Conservation (phyloP, 1,139 yeast species). For the Zhuliangozyma blackwelliae region DNA sequence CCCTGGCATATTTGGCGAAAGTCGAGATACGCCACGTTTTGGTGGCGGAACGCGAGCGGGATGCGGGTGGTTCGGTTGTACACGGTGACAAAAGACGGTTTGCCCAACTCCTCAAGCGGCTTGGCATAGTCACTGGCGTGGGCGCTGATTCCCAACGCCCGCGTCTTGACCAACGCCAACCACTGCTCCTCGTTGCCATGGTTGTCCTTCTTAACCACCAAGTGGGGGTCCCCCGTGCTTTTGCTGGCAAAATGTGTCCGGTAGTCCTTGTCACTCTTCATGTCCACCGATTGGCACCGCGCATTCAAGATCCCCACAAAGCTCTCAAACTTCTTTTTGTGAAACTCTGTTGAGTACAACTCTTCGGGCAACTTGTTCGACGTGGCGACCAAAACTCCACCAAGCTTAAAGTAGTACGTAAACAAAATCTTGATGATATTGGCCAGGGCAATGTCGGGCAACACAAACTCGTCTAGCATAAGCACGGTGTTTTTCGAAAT, state of each 20-base stretch:
- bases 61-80: constrained; percentile 51
- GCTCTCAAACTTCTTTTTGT: constrained; percentile 51
- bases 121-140: constrained; percentile 11
- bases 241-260: constrained; percentile 37
- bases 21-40: constrained; percentile 40
- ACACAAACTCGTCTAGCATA: constrained; percentile 68
- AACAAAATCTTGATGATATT: constrained; percentile 62
- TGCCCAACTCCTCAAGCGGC: constrained; percentile 19
- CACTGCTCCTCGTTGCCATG: constrained; percentile 29
- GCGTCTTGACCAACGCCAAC: constrained; percentile 24
- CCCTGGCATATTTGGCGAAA: constrained; percentile 57
- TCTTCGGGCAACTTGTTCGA: constrained; percentile 70
- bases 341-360: constrained; percentile 60
- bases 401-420: constrained; percentile 65
- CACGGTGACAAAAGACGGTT: constrained; percentile 38
- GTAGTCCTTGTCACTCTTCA: constrained; percentile 58
- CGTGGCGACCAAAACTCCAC: constrained; percentile 72
- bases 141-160: constrained; percentile 15
- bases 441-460: constrained; percentile 71
- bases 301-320: constrained; percentile 55
- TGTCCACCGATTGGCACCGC: constrained; percentile 61
- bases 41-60: constrained; percentile 41
- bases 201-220: constrained; percentile 27
- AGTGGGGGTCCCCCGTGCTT: constrained; percentile 16
- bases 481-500: constrained; percentile 55